Percentiles rank a stretch among this genome's conserved stretches.
Conservation (phyloP, 2,329 filamentous ascomycete species). For the Aspergillus aculeatinus region DNA sequence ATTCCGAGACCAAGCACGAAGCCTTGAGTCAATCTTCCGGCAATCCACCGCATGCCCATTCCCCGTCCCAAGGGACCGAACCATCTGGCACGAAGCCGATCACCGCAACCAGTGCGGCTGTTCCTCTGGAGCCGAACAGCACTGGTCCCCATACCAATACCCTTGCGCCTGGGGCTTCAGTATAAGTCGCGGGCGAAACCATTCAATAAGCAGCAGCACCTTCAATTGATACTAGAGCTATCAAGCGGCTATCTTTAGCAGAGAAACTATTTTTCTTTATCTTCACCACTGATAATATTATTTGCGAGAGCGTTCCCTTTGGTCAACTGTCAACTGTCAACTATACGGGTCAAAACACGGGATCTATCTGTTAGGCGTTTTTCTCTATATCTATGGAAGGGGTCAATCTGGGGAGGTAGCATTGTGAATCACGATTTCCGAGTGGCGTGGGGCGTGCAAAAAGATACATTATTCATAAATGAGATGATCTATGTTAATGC, state of each 20-base stretch:
- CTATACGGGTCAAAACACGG: not conserved
- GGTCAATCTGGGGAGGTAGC: not conserved
- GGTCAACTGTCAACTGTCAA: not conserved
- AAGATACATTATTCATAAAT: too few relatives aligned
- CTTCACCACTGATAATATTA: not conserved
- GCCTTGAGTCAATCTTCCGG: slow-evolving; percentile 7
- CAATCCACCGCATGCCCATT: slow-evolving; percentile 4
- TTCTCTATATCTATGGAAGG: not conserved
- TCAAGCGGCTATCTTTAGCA: not conserved
- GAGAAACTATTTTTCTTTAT: not conserved
- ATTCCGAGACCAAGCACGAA: slow-evolving; percentile 16
- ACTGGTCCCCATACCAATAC: not conserved
- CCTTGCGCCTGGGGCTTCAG: not conserved
- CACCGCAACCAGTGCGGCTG: not conserved
- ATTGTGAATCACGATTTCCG: not conserved
- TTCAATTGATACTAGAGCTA: not conserved
- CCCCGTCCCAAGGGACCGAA: slow-evolving; percentile 7
- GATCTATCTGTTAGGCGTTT: not conserved
- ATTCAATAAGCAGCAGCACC: not conserved
- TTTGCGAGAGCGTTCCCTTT: not conserved
- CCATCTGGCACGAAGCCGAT: not conserved
- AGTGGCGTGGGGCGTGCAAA: not conserved
- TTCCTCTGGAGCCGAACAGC: not conserved
- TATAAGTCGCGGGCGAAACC: not conserved
- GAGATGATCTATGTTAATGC: too few relatives aligned